Base-by-base conservation (phyloP, 768 basidiomycete genomes). In the Podaxis carcinomalis region DNA sequence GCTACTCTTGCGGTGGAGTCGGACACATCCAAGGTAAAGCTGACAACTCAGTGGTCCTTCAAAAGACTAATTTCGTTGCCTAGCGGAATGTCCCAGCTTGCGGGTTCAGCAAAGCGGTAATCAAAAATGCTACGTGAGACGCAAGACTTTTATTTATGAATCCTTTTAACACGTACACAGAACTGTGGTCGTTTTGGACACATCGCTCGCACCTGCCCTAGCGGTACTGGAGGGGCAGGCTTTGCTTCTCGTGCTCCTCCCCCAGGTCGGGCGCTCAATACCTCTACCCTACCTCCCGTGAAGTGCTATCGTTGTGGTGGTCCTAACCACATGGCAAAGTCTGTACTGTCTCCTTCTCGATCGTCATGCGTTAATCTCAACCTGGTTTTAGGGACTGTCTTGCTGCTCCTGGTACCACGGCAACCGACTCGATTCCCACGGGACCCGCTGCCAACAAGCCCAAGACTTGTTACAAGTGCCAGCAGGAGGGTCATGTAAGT, bases 241-340 rank as follows among this genome's bases (percentile, higher is more conserved):
- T 90, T 88, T 69, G 83, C 82, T 47, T 80, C 87, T 51, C 89
- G 91, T 54, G 79, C 82, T 55, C 83, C 90, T 39, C 89, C 90
- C 57, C 85, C 89, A 23, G 90, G 92, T 49, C 87, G 90, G 64
- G 80, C 78, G 27, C 75, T 92, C 64, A 90, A 92, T 69, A 88
- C 84, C 14, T 87, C 90, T 21, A 84, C 89, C 51, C 76, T 92
- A 52, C 90, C 90, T 54, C 88, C 90, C 16, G 87, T 95, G 54
- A 92, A 90, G 74, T 96, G 93, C 69, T 95, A 90, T 73, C 86
- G 90, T 53, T 96, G 94, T 69, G 92, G 92, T 50, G 91, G 91
- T 28, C 86, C 89, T 13, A 95, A 95, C 76, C 91, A 93, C 70
- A 85, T 92, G 82, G 92, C 91, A 11, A 86, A 82, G 90, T 90